These are phyloP conservation scores for Coemansia reversa DNA, from an alignment of 192 early-diverging fungal genomes.

Conservation along the genomic window DNA sequence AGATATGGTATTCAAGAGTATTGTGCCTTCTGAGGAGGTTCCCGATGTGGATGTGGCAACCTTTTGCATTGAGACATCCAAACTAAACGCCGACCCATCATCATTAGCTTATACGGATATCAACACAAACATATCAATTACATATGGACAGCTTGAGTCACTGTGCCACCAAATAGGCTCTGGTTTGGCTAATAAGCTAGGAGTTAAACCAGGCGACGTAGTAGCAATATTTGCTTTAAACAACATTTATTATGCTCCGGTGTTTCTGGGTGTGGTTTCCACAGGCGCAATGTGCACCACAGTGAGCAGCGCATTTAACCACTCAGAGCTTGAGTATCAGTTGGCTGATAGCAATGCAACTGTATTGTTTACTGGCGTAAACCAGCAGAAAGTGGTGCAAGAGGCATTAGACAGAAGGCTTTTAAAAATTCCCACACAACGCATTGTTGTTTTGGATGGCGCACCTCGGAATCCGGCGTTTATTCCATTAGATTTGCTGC, in stretches of 20 bases:
- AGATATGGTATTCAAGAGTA: constrained; percentile 41
- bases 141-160: constrained; percentile 14
- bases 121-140: constrained; percentile 13
- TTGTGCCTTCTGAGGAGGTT: constrained; percentile 25
- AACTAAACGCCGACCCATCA: constrained; percentile 8
- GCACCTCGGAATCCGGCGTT: constrained; percentile 58
- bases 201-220: constrained; percentile 16
- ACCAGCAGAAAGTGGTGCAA: constrained; percentile 40
- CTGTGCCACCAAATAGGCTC: constrained; percentile 22
- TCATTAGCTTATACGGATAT: constrained; percentile 28
- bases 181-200: constrained; percentile 23
- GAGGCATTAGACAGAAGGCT: constrained; percentile 7
- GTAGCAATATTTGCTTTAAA: constrained; percentile 38
- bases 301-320: constrained; percentile 51
- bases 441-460: constrained; percentile 50
- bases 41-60: constrained; percentile 25
- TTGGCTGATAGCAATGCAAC: constrained; percentile 61
- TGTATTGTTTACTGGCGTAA: constrained; percentile 57
- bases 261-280: constrained; percentile 27
- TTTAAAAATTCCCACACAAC: constrained; percentile 7
- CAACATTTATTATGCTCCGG: constrained; percentile 28
- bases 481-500: constrained; percentile 19
- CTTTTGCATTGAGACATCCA: constrained; percentile 22
- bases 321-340: constrained; percentile 70
- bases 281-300: constrained; percentile 37